Conservation (phyloP, 2,329 filamentous ascomycete species). For the Pyricularia pennisetigena region DNA sequence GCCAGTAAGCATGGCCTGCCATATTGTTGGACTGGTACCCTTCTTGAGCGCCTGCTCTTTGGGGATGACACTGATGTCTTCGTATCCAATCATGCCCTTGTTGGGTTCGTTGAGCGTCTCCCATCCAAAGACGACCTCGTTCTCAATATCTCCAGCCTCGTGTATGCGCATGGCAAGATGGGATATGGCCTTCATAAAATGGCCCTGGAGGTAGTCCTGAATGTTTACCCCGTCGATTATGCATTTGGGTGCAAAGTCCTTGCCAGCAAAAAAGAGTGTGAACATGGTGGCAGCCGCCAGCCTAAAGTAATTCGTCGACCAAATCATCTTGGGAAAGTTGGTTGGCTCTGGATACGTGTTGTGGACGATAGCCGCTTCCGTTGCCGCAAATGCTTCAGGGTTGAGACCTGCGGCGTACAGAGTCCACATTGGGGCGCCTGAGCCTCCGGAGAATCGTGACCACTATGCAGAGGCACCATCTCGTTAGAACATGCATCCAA, state of each 20-base stretch:
- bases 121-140: conserved; percentile 86
- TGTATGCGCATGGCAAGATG: conserved; percentile 78
- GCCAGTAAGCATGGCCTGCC: conserved; percentile 88
- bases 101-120: conserved; percentile 96
- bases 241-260: conserved; percentile 89
- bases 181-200: conserved; percentile 71
- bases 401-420: conserved; percentile 89
- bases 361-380: conserved; percentile 87
- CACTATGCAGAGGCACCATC: conserved; percentile 41
- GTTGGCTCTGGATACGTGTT: conserved; percentile 83
- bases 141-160: conserved; percentile 80
- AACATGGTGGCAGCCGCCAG: conserved; percentile 85
- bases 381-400: conserved; percentile 72
- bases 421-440: conserved; percentile 96
- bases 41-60: conserved; percentile 85
- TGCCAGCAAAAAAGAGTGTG: conserved; percentile 85
- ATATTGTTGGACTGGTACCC: conserved; percentile 85
- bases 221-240: conserved; percentile 90
- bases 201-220: conserved; percentile 84
- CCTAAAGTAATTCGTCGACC: conserved; percentile 93
- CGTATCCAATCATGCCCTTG: conserved; percentile 73
- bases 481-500: conserved; percentile 12
- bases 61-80: conserved; percentile 73
- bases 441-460: conserved; percentile 90
- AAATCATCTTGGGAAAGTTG: conserved; percentile 96